Percentiles rank a stretch among this genome's conserved stretches.
Conservation (phyloP, 1,139 yeast species). For the Debaryomyces nepalensis region DNA sequence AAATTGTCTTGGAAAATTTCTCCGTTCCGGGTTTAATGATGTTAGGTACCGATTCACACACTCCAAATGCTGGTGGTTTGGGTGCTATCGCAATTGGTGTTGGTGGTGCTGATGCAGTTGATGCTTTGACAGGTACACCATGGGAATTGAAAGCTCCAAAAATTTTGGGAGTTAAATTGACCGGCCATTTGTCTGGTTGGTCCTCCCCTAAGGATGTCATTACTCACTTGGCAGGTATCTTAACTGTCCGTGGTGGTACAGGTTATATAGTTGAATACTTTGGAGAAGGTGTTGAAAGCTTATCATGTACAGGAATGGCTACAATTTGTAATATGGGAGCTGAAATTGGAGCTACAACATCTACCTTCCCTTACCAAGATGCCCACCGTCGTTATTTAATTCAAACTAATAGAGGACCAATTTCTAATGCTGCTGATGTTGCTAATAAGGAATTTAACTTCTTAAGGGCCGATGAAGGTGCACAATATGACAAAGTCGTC, state of each 20-base stretch:
- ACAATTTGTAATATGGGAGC: conserved; percentile 99
- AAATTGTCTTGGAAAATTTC: conserved; percentile 93
- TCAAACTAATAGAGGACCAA: conserved; percentile 80
- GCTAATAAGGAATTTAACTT: conserved; percentile 65
- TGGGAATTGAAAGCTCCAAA: conserved; percentile 99
- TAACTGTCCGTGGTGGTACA: conserved; percentile 97
- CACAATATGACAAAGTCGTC: conserved; percentile 80
- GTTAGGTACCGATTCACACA: conserved; percentile 97
- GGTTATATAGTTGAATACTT: conserved; percentile 94
- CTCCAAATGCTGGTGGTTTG: conserved; percentile 97
- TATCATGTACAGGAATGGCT: conserved; percentile 98
- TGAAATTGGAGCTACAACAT: conserved; percentile 97
- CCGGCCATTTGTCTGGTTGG: conserved; percentile 90
- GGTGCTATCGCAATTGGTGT: conserved; percentile 98
- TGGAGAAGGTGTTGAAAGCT: conserved; percentile 85
- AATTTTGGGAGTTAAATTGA: conserved; percentile 86
- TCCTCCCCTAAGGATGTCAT: conserved; percentile 95
- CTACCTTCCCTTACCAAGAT: conserved; percentile 92
- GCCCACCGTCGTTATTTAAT: conserved; percentile 81
- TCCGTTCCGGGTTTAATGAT: conserved; percentile 94
- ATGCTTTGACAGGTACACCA: conserved; percentile 95
- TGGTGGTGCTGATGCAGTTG: conserved; percentile 99
- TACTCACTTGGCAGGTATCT: conserved; percentile 82
- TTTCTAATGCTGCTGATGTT: conserved; percentile 76
- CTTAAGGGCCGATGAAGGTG: conserved; percentile 78